Evolutionary conservation across 306 rosid species (phyloP).

Genomic region (Luffa aegyptiaca): DNA sequence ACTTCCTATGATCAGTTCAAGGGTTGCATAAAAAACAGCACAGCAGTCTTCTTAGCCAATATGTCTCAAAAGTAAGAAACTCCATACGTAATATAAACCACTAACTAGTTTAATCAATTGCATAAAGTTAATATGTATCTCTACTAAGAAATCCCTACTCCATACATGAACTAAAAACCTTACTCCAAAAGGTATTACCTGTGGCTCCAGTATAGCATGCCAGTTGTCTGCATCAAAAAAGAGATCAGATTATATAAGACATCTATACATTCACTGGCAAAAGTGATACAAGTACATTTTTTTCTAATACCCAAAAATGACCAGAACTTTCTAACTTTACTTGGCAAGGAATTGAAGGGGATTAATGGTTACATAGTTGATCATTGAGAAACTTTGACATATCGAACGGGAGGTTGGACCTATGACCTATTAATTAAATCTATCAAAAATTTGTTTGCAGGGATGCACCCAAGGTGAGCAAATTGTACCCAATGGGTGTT

Average conservation of each 20-base stretch:
- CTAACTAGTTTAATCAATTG: neutral
- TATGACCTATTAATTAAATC: neutral
- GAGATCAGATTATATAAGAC: slow-evolving; percentile 9
- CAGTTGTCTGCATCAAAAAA: slow-evolving; percentile 37
- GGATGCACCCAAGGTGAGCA: neutral
- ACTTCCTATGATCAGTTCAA: neutral
- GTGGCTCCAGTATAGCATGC: slow-evolving; percentile 50
- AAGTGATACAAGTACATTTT: neutral
- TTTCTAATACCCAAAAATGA: neutral
- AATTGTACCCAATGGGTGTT: neutral
- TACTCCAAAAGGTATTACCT: slow-evolving; percentile 8
- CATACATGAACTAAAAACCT: neutral
- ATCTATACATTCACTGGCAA: neutral
- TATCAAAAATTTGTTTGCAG: neutral
- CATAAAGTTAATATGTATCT: neutral
- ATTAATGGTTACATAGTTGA: neutral
- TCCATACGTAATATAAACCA: neutral
- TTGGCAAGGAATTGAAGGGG: neutral
- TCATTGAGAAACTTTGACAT: neutral
- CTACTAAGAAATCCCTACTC: neutral
- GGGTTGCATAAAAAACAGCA: neutral
- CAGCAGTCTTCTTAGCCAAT: neutral
- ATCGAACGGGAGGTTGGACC: neutral
- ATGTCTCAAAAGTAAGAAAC: neutral
- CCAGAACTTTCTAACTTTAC: neutral